Base-by-base conservation (phyloP, 1,284 basidiomycete species). In the Earliella scabrosa region DNA sequence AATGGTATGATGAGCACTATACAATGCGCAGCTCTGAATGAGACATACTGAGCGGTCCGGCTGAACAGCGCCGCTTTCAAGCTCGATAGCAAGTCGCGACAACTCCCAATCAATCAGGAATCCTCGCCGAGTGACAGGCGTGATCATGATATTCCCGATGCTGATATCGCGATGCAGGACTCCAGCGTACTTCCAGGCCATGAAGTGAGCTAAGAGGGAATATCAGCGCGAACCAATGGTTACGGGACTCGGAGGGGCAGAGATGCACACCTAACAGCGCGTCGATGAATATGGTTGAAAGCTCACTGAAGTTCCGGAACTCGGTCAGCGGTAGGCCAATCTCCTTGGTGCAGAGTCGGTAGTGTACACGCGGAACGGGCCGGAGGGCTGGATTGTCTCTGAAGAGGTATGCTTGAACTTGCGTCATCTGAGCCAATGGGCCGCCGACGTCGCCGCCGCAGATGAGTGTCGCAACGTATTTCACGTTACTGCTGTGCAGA, bases 101-200 rank as follows among this genome's bases (percentile, higher is more conserved):
- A 59, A 34, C 23, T 59, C 58, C 58, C 58, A 59, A 20, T 56
- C 58, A 4, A 48, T 45, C 8, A 59, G 47, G 31, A 52, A 24
- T 26, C 21, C 29, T 7, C 8, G 2, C 1, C 16, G 21, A 4
- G 38, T 29, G 13, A 13, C 18, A 7, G 20, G 40, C 16, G 51
- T n/a, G 26, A 60, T 56, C 39, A 60, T 40, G 36, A 60, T 56
- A 26, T 60, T 60, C 6, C 47, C 51, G 10, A 52, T 39, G 31
- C 54, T 56, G 14, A 60, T 35, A 29, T 60, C 59, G 8, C 59
- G 46, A n/a, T 60, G 59, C 2, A 56, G 36, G 13, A 56, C 44
- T 0, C 24, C 23, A 0, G 54, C 48, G 9, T 23, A 18, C 4
- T 14, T 27, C 54, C 54, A 56, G 7, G 54, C 54, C 4, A 35